Evolutionary conservation across 345 rosid genomes (phyloP), one percentile per base, ranked within the genome.

Genomic region (Populus alba): DNA sequence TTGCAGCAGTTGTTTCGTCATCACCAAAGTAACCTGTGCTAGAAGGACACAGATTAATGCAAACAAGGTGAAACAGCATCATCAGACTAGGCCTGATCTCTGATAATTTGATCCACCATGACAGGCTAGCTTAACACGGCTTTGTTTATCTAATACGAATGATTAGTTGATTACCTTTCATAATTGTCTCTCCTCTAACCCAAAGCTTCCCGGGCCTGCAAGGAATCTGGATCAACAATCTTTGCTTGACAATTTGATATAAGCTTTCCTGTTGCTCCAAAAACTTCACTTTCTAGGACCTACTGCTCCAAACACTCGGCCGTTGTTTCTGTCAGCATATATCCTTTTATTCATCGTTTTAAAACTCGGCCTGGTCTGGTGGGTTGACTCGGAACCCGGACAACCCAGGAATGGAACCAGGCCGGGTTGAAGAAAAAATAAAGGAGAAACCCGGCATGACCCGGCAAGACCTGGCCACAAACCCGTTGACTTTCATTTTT

Each of bases 241-340:
- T 79, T 89, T 22, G 94, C 94, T 68, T 87, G 61, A 43, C 86
- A 84, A 72, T 81, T 81, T 0, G 90, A 63, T 16, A 68, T 7
- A n/a, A 91, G 89, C 88, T 81, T 89, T 53, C 94, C 94, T 1
- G 86, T 80, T 10, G 91, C 78, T 8, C 92, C 90, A 0, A 72
- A 43, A 0, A 79, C 83, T 51, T 39, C 72, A 18, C 85, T 66
- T 83, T 91, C 94, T 41, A 1, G 83, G 85, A 23, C 87, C 88
- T 15, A 84, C 51, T 1, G 89, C 79, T 23, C 35, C 75, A 49
- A 89, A 89, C 8, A 85, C 51, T 82, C 89, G 4, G 81, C 89
- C 6, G 90, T 83, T 41, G 91, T 78, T 86, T 91, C 94, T 2
- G 92, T 91, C 77, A 91, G 79, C 71, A 92, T 92, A n/a, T 89